A percentile compares a stretch with the other conserved stretches of the same genome.
Evolutionary conservation across 345 rosid species (phyloP).

Genomic region (Brassica nigra): DNA sequence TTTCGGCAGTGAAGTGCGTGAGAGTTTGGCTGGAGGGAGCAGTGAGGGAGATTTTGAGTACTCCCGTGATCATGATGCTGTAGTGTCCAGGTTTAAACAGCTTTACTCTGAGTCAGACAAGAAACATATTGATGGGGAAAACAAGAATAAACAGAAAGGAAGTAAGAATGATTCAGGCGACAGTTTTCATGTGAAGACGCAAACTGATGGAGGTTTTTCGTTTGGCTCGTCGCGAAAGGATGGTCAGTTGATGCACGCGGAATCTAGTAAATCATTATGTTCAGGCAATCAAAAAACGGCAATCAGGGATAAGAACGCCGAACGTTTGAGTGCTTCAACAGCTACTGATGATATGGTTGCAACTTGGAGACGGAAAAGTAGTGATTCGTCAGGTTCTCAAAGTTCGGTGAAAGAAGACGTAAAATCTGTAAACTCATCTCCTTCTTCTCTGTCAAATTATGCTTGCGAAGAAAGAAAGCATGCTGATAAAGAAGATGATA

Average conservation of each 20-base stretch:
- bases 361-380: slow-evolving; percentile 77
- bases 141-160: slow-evolving; percentile 51
- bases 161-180: slow-evolving; percentile 58
- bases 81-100: slow-evolving; percentile 53
- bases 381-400: slow-evolving; percentile 66
- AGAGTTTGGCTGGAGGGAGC: slow-evolving; percentile 88
- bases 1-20: slow-evolving; percentile 85
- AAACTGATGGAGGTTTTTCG: slow-evolving; percentile 70
- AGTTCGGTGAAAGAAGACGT: slow-evolving; percentile 72
- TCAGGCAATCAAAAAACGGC: slow-evolving; percentile 56
- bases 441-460: slow-evolving; percentile 68
- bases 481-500: slow-evolving; percentile 59
- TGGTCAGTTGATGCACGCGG: slow-evolving; percentile 54
- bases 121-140: slow-evolving; percentile 53
- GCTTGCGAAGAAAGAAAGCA: slow-evolving; percentile 61
- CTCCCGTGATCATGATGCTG: slow-evolving; percentile 63
- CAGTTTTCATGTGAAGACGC: slow-evolving; percentile 50
- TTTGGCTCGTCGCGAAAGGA: slow-evolving; percentile 72
- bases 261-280: slow-evolving; percentile 71
- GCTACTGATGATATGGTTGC: slow-evolving; percentile 73
- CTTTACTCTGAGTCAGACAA: slow-evolving; percentile 55
- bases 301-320: slow-evolving; percentile 50
- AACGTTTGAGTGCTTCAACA: slow-evolving; percentile 55
- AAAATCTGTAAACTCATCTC: slow-evolving; percentile 67
- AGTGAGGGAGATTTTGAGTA: slow-evolving; percentile 90